Conservation (phyloP, 805 yeast species). For the Teunomyces cretensis region DNA sequence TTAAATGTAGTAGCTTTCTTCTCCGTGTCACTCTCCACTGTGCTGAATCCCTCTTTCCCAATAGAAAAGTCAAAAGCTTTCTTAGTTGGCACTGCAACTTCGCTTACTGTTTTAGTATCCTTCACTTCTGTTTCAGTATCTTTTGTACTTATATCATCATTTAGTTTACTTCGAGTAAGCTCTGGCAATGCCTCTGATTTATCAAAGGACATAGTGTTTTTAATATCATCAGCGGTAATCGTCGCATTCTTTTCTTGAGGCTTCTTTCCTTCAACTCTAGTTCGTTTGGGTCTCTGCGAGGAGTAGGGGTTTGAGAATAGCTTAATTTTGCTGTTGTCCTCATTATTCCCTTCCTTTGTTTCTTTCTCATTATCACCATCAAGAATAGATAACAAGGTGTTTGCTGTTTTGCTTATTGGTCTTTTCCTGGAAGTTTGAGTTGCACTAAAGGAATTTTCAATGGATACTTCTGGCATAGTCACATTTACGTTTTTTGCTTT, state of each 20-base stretch:
- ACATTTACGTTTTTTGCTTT: slow-evolving; percentile 2
- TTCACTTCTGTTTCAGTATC: neutral
- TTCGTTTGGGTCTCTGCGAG: slow-evolving; percentile 3
- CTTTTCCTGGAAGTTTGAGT: slow-evolving; percentile 10
- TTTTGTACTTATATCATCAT: neutral
- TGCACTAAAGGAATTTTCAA: neutral
- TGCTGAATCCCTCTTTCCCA: neutral
- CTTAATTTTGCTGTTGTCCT: slow-evolving; percentile 2
- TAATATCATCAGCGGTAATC: slow-evolving; percentile 35
- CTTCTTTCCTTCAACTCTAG: neutral
- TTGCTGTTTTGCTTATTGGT: slow-evolving; percentile 37
- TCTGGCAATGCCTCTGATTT: slow-evolving; percentile 26
- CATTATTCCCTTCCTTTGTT: neutral
- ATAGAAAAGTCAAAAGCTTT: neutral
- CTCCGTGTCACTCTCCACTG: neutral
- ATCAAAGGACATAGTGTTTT: slow-evolving; percentile 35
- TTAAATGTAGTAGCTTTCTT: neutral
- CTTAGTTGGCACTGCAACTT: neutral
- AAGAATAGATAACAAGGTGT: slow-evolving; percentile 35
- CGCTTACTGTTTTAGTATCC: neutral
- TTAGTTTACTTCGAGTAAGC: neutral
- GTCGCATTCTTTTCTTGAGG: neutral
- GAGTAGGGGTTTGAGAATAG: slow-evolving; percentile 13
- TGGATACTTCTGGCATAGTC: neutral
- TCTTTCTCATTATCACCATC: slow-evolving; percentile 22